phyloP scores from a whole-genome alignment of 495 filamentous ascomycete species.

The Xylaria cubensis region DNA sequence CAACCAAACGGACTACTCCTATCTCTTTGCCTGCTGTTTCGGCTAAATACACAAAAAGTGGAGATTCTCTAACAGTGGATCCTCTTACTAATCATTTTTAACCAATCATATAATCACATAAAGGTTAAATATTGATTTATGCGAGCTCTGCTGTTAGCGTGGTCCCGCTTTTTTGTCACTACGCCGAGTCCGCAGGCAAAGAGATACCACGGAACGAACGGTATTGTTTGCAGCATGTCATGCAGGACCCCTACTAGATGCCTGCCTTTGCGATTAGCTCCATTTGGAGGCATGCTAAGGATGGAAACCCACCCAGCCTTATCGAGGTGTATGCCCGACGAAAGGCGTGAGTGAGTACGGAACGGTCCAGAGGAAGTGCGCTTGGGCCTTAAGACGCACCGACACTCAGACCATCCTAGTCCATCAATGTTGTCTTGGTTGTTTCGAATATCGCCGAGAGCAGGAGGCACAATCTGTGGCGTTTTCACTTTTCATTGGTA shows the following conservation, averaged over 20 bases:
- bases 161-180: no score
- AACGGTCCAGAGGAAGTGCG: not conserved
- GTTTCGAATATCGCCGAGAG: not conserved
- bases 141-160: no score
- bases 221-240: not conserved
- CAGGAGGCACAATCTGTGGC: not conserved
- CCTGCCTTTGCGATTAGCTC: not conserved
- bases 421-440: not conserved
- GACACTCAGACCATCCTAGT: not conserved
- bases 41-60: no score
- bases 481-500: not conserved
- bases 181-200: no score
- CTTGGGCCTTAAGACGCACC: not conserved
- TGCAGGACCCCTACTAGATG: not conserved
- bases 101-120: no score
- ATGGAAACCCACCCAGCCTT: not conserved
- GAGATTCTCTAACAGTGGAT: no score
- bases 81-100: no score
- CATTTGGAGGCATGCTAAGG: not conserved
- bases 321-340: not conserved
- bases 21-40: no score
- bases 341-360: not conserved
- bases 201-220: not conserved
- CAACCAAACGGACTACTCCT: not conserved
- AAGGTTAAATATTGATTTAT: no score